A percentile compares a stretch with the other conserved stretches of the same genome.
Evolutionary conservation across 169 alveolate species (phyloP).

Genomic region (Plasmodium ovale): DNA sequence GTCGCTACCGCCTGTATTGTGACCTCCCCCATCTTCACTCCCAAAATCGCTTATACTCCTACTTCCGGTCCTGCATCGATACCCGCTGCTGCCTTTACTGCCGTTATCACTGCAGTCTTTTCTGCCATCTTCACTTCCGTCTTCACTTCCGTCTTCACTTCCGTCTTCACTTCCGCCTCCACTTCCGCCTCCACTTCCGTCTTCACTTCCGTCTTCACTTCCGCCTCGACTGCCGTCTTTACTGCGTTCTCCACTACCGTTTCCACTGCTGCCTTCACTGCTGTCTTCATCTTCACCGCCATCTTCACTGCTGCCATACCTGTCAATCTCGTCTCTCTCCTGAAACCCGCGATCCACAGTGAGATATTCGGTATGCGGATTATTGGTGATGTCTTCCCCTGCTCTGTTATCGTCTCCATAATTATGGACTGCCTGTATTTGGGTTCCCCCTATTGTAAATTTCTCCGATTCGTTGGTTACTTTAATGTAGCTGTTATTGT

Average conservation of each 20-base stretch:
- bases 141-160: background rate
- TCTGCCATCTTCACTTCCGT: background rate
- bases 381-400: background rate
- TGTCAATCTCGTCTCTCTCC: background rate
- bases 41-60: background rate
- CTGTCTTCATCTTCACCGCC: background rate
- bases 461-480: slow-evolving; percentile 26
- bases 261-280: background rate
- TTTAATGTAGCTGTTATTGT: slow-evolving; percentile 20
- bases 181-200: background rate
- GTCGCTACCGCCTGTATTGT: background rate
- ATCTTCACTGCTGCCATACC: background rate
- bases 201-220: background rate
- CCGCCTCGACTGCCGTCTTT: background rate
- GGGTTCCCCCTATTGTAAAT: background rate
- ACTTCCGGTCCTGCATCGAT: background rate
- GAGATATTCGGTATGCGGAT: background rate
- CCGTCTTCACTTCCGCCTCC: background rate
- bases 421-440: background rate
- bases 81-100: background rate
- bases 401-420: background rate
- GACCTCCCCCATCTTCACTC: background rate
- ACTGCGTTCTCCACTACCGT: background rate
- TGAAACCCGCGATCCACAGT: background rate
- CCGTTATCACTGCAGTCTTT: background rate